Base-by-base conservation (phyloP, 768 basidiomycete genomes). In the Lenzites betulinus region DNA sequence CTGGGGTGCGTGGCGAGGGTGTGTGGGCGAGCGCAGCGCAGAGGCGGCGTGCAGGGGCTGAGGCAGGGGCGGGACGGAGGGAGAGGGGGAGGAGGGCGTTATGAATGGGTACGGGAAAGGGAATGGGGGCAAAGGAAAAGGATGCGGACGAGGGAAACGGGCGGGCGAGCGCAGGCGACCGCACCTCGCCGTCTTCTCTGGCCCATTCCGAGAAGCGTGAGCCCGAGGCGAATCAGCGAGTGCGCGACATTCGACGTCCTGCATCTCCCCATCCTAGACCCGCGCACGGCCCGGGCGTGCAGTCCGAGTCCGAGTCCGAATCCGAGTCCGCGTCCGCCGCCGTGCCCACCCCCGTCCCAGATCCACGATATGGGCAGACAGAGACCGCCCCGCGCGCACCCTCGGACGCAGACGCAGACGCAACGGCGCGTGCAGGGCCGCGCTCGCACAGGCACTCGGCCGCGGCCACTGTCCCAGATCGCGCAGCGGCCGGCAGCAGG, bases 241-340 rank as follows among this genome's bases (percentile, higher is more conserved):
- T 35, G 25, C 26, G n/a, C 26, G 57, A 50, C 51, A 51, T 51
- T 51, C 3, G 51, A 51, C 51, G 51, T 51, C 23, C 38, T 39
- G 38, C 38, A 39, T 39, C 38, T 39, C 38, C 38, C 38, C 35
- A 53, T 25, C 51, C 54, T 59, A 64, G 70, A 62, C 67, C 69
- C 68, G 67, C 68, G 70, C 69, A 69, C 72, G 66, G 75, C 56
- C 64, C 64, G 71, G 69, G 54, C 30, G 30, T 20, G 46, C 43
- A 41, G 23, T 36, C 43, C 22, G 44, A 47, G 23, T 47, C 56
- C 56, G 56, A 50, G 26, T 51, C 47, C 36, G 47, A 57, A 36
- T 28, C 55, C 55, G 47, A 57, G 23, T 18, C 55, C 46, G 18
- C 36, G 23, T 11, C 6, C 39, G 15, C 42, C 18, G 26, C 33